Percentiles rank a stretch among this genome's conserved stretches.
Conservation (phyloP, 805 yeast species). For the Zygosaccharomyces bisporus region DNA sequence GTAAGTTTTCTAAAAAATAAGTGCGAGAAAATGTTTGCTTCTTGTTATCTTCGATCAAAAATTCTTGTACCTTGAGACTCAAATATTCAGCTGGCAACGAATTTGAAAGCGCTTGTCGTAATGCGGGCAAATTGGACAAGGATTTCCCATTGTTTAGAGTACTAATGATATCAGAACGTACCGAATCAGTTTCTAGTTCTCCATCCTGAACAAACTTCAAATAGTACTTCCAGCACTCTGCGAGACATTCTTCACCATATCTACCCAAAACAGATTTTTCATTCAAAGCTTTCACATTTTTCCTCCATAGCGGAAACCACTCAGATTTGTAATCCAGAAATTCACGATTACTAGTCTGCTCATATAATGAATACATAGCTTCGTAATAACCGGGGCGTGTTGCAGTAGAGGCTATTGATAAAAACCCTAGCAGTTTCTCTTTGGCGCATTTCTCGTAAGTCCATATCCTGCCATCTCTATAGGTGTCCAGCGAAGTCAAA, state of each 20-base stretch:
- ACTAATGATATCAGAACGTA: slow-evolving; percentile 15
- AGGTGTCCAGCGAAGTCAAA: slow-evolving; percentile 42
- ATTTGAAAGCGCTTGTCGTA: slow-evolving; percentile 23
- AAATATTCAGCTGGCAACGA: slow-evolving; percentile 17
- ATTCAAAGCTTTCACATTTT: slow-evolving; percentile 28
- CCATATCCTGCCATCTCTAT: slow-evolving; percentile 52
- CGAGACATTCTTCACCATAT: slow-evolving; percentile 31
- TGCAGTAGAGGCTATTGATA: slow-evolving; percentile 51
- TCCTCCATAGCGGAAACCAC: slow-evolving; percentile 32
- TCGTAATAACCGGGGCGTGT: slow-evolving; percentile 51
- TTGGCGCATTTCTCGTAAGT: slow-evolving; percentile 46
- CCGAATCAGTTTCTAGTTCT: background rate
- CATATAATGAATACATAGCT: slow-evolving; percentile 23
- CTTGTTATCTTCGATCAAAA: slow-evolving; percentile 10
- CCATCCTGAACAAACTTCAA: slow-evolving; percentile 19
- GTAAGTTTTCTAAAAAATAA: slow-evolving; percentile 13
- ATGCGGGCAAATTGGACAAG: slow-evolving; percentile 17
- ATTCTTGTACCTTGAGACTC: slow-evolving; percentile 9
- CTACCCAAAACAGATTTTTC: slow-evolving; percentile 32
- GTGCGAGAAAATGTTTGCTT: background rate
- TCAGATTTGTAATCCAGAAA: slow-evolving; percentile 22
- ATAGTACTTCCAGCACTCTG: slow-evolving; percentile 33
- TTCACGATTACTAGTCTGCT: slow-evolving; percentile 14
- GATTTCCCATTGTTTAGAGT: slow-evolving; percentile 20
- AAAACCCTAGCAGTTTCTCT: slow-evolving; percentile 43